These are phyloP conservation scores for Arbutus unedo DNA, from an alignment of 148 eudicot genomes.

Conservation along the genomic window DNA sequence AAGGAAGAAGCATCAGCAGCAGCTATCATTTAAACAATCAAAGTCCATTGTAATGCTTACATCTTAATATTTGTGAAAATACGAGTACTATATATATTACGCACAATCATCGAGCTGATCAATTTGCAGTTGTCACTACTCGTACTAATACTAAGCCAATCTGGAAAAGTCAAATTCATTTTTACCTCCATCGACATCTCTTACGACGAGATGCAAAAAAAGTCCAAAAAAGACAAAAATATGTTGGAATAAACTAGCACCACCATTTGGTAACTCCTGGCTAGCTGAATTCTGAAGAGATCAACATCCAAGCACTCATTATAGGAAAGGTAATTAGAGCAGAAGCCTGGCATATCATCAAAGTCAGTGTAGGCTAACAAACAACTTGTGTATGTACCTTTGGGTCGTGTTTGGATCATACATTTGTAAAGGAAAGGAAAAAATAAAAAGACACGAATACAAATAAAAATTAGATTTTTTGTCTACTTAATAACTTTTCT, in stretches of 20 bases:
- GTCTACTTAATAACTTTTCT: neutral
- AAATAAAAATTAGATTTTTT: neutral
- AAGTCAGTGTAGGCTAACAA: slow-evolving; percentile 12
- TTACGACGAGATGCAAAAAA: neutral
- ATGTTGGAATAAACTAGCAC: neutral
- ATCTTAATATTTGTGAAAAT: neutral
- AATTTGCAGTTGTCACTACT: neutral
- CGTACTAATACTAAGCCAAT: neutral
- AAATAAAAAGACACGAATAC: neutral
- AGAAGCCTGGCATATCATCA: slow-evolving; percentile 55
- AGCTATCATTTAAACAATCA: neutral
- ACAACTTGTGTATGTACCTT: neutral
- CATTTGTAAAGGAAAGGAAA: neutral
- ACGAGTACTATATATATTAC: neutral
- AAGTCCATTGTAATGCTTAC: neutral
- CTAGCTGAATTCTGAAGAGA: slow-evolving; percentile 42
- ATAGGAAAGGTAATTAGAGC: slow-evolving; percentile 50
- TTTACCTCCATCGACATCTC: neutral
- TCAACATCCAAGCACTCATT: slow-evolving; percentile 52
- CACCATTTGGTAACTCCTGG: neutral
- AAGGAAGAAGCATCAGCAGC: neutral
- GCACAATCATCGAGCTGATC: neutral
- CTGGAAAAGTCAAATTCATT: neutral
- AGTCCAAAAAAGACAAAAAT: neutral
- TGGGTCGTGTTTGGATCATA: neutral